A percentile compares a stretch with the other conserved stretches of the same genome.
phyloP scores from a whole-genome alignment of 441 rosid genomes.

The Aleurites moluccanus region DNA sequence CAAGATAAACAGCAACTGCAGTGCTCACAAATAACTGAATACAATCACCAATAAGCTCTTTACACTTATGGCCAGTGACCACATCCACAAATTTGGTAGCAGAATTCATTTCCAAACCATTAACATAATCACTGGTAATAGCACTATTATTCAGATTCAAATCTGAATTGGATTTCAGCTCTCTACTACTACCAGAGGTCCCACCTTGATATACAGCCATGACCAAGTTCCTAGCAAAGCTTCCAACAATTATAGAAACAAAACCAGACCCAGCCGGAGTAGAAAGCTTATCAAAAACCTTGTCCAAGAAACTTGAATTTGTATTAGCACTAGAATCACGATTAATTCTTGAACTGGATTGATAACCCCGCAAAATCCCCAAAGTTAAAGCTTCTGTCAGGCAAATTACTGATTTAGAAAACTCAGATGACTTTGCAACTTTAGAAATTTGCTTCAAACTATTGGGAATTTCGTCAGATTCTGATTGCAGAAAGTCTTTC shows the following conservation, averaged over 20 bases:
- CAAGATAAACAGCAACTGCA: constrained; percentile 77
- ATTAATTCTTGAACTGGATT: constrained; percentile 27
- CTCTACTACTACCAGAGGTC: constrained; percentile 12
- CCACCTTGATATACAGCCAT: constrained; percentile 35
- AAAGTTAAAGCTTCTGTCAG: constrained; percentile 51
- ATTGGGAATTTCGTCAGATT: constrained; percentile 66
- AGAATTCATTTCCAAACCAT: constrained; percentile 17
- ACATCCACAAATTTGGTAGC: constrained; percentile 41
- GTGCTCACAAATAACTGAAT: constrained; percentile 73
- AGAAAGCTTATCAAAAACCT: constrained; percentile 57
- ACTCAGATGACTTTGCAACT: constrained; percentile 53
- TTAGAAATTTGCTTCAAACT: constrained; percentile 75
- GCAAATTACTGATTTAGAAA: constrained; percentile 42
- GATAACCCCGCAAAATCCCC: constrained; percentile 52
- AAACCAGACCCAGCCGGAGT: constrained; percentile 66
- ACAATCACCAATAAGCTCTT: constrained; percentile 60
- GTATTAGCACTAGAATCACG: constrained; percentile 17
- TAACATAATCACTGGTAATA: not conserved
- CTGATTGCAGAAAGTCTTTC: constrained; percentile 53
- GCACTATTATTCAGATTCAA: not conserved
- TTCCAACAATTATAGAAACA: constrained; percentile 70
- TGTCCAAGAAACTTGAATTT: constrained; percentile 42
- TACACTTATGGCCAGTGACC: constrained; percentile 45
- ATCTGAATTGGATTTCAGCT: constrained; percentile 17
- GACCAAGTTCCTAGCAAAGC: constrained; percentile 77